Percentiles rank a stretch among this genome's conserved stretches.
Evolutionary conservation across 1,139 yeast species (phyloP).

Genomic region (Yamadazyma triangularis): DNA sequence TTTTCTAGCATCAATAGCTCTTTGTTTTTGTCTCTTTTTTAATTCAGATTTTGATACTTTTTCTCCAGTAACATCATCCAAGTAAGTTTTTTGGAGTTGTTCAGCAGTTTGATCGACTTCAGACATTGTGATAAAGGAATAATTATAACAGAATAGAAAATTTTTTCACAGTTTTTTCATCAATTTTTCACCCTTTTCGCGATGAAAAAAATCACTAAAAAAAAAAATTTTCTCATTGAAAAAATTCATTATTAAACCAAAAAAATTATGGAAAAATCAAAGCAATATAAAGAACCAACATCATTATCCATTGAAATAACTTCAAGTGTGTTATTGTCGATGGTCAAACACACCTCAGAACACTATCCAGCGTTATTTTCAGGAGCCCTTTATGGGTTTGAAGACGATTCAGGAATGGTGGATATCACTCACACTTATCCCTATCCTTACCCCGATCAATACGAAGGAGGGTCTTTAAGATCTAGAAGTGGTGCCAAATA

Average conservation of each 20-base stretch:
- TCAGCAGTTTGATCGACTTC: slow-evolving; percentile 66
- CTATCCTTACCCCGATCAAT: slow-evolving; percentile 50
- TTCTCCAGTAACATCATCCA: slow-evolving; percentile 95
- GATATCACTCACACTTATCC: slow-evolving; percentile 67
- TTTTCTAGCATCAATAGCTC: slow-evolving; percentile 83
- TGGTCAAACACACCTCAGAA: slow-evolving; percentile 71
- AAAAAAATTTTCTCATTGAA: too few species aligned
- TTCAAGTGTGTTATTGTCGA: slow-evolving; percentile 62
- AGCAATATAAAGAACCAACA: slow-evolving; percentile 34
- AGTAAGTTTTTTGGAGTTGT: slow-evolving; percentile 76
- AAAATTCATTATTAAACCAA: too few species aligned
- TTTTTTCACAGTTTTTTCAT: too few species aligned
- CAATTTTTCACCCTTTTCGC: too few species aligned
- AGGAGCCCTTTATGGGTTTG: slow-evolving; percentile 78
- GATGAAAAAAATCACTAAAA: too few species aligned
- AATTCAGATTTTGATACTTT: slow-evolving; percentile 94
- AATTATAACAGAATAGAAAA: too few species aligned
- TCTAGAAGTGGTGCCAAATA: slow-evolving; percentile 63
- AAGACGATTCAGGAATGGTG: slow-evolving; percentile 49
- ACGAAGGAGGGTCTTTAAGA: slow-evolving; percentile 50
- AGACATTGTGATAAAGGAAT: slow-evolving; percentile 37
- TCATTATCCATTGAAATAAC: slow-evolving; percentile 45
- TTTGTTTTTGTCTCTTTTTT: slow-evolving; percentile 90
- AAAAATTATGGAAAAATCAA: slow-evolving; percentile 1
- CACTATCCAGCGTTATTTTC: slow-evolving; percentile 62